phyloP scores from a whole-genome alignment of 75 land plant genomes.

The Cryptomeria japonica region DNA sequence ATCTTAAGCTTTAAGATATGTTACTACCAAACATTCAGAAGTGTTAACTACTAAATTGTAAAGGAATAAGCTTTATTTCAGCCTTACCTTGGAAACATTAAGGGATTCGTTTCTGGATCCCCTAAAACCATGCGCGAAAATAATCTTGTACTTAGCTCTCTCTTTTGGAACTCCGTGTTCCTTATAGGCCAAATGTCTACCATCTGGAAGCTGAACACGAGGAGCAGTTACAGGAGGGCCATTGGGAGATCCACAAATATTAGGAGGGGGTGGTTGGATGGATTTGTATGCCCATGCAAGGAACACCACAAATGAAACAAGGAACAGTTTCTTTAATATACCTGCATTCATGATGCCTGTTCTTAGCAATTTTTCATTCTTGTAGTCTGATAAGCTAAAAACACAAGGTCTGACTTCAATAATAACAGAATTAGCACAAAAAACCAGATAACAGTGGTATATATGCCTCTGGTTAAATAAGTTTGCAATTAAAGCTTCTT shows the following conservation, averaged over 20 bases:
- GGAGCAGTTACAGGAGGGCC: slow-evolving; percentile 83
- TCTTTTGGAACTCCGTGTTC: slow-evolving; percentile 73
- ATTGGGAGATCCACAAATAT: slow-evolving; percentile 64
- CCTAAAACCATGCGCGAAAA: slow-evolving; percentile 66
- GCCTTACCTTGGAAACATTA: slow-evolving; percentile 35
- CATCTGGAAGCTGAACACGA: slow-evolving; percentile 75
- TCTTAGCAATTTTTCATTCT: slow-evolving; percentile 7
- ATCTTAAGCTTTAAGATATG: not conserved
- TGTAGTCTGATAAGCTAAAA: not conserved
- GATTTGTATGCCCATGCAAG: slow-evolving; percentile 47
- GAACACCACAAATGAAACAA: slow-evolving; percentile 23
- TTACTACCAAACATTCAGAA: not conserved
- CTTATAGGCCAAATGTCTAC: slow-evolving; percentile 81
- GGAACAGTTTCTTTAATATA: slow-evolving; percentile 14
- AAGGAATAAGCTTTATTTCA: not conserved
- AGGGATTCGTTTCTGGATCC: slow-evolving; percentile 44
- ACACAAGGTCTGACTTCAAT: not conserved
- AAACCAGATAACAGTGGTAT: not conserved
- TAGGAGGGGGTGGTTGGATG: slow-evolving; percentile 57
- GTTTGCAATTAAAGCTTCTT: not conserved
- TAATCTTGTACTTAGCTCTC: slow-evolving; percentile 62
- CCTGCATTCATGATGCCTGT: slow-evolving; percentile 22
- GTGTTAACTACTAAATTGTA: not conserved
- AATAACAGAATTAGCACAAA: not conserved
- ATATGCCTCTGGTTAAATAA: not conserved